A percentile compares a stretch with the other conserved stretches of the same genome.
phyloP scores from a whole-genome alignment of 768 basidiomycete species.

The Mycena amicta region DNA sequence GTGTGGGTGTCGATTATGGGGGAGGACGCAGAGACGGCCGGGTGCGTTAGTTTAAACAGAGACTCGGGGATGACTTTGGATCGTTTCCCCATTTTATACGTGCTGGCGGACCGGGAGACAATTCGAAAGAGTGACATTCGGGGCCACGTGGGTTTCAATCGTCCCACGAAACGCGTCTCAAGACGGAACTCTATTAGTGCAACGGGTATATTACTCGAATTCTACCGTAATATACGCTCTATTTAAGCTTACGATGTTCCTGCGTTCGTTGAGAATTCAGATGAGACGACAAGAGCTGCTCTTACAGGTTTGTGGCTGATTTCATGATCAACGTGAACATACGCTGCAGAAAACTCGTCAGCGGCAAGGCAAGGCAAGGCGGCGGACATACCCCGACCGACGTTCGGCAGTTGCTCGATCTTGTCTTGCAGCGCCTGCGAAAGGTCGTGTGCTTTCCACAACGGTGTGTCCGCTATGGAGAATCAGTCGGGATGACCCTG shows the following conservation, averaged over 20 bases:
- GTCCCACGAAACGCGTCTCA: no score
- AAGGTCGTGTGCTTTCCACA: conserved; percentile 57
- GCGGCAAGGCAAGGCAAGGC: neutral
- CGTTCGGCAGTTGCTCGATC: conserved; percentile 58
- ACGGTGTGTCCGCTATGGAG: conserved; percentile 46
- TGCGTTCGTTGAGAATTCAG: neutral
- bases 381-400: conserved; percentile 38
- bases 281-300: neutral
- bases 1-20: conserved; percentile 84
- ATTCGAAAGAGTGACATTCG: neutral
- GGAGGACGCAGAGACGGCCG: conserved; percentile 31
- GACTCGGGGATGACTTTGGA: conserved; percentile 9
- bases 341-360: conserved; percentile 33
- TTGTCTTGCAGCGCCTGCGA: conserved; percentile 54
- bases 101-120: conserved; percentile 1
- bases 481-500: neutral
- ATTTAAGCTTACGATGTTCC: conserved; percentile 19
- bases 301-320: conserved; percentile 44
- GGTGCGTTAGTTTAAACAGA: conserved; percentile 40
- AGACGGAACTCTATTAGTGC: no score
- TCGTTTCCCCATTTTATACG: conserved; percentile 6
- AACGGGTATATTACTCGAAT: no score
- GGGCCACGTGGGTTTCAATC: no score
- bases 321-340: conserved; percentile 66
- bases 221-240: no score